A percentile compares a stretch with the other conserved stretches of the same genome.
These are phyloP conservation scores for Diphasiastrum complanatum DNA, from an alignment of 83 land plant species.

Conservation along the genomic window DNA sequence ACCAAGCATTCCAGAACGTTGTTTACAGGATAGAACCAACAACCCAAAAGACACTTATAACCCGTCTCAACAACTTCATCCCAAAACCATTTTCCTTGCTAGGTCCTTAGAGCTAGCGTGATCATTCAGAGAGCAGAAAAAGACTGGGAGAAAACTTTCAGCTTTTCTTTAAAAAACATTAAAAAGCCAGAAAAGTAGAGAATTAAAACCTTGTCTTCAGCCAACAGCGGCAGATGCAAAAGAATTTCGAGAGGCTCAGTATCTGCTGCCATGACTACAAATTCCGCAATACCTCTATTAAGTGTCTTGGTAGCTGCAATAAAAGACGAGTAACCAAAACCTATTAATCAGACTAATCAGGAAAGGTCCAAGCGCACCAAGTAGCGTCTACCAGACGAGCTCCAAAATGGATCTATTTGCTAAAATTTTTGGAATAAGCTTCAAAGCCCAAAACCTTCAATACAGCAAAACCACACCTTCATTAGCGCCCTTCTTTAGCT, in stretches of 20 bases:
- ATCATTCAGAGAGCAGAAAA: too few species aligned
- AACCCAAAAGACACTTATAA: too few species aligned
- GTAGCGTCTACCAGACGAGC: too few species aligned
- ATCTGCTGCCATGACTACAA: slow-evolving; percentile 68
- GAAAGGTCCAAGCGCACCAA: too few species aligned
- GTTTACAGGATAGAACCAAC: too few species aligned
- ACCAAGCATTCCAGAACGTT: too few species aligned
- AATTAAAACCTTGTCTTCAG: slow-evolving; percentile 60
- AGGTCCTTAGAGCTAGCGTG: too few species aligned
- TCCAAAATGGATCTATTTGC: too few species aligned
- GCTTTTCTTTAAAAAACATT: not conserved
- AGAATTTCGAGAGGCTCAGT: slow-evolving; percentile 63
- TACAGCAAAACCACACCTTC: slow-evolving; percentile 13
- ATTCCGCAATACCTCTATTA: slow-evolving; percentile 66
- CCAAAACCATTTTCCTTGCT: too few species aligned
- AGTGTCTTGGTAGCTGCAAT: slow-evolving; percentile 52
- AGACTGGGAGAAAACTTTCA: not conserved
- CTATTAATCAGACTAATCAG: not conserved
- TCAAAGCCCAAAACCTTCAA: not conserved
- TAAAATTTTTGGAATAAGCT: too few species aligned
- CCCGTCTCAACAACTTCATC: too few species aligned
- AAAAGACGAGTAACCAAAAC: slow-evolving; percentile 1
- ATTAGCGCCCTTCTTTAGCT: slow-evolving; percentile 68
- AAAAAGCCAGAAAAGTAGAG: not conserved
- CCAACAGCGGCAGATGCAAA: slow-evolving; percentile 58